phyloP scores from a whole-genome alignment of 768 basidiomycete genomes.

The Leucocoprinus sp. region DNA sequence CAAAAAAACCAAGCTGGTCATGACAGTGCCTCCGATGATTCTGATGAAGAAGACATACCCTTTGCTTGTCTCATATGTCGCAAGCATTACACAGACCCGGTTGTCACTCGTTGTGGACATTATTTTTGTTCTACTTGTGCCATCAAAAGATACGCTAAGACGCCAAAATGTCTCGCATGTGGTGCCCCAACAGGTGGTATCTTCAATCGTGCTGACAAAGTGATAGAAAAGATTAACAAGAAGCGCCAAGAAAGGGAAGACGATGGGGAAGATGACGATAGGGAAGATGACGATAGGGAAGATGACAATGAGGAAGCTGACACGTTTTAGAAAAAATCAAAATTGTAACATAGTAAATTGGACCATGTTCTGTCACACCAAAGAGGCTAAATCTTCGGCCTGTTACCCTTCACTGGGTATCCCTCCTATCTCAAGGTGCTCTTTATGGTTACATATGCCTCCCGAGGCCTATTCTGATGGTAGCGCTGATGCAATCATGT shows the following conservation, averaged over 20 bases:
- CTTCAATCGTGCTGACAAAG: constrained; percentile 92
- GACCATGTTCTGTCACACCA: no score
- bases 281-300: constrained; percentile 58
- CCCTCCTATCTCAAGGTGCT: no score
- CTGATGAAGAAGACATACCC: constrained; percentile 82
- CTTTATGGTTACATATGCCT: no score
- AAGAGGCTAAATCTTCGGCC: no score
- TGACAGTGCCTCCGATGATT: constrained; percentile 54
- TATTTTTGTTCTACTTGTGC: constrained; percentile 96
- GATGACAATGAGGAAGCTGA: constrained; percentile 27
- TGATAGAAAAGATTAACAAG: constrained; percentile 81
- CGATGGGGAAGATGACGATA: constrained; percentile 35
- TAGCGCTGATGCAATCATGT: no score
- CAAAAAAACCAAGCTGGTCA: constrained; percentile 56
- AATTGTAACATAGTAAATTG: no score
- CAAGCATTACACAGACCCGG: constrained; percentile 88
- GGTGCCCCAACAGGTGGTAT: constrained; percentile 90
- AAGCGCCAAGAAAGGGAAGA: constrained; percentile 52
- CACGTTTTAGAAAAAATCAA: no score
- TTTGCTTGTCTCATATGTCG: constrained; percentile 99
- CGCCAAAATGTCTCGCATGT: constrained; percentile 93
- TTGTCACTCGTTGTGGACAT: constrained; percentile 94
- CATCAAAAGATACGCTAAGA: constrained; percentile 89
- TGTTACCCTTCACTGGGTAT: no score
- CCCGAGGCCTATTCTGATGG: no score